A percentile compares a stretch with the other conserved stretches of the same genome.
phyloP scores from a whole-genome alignment of 495 filamentous ascomycete genomes.

The Sporormia fimetaria region DNA sequence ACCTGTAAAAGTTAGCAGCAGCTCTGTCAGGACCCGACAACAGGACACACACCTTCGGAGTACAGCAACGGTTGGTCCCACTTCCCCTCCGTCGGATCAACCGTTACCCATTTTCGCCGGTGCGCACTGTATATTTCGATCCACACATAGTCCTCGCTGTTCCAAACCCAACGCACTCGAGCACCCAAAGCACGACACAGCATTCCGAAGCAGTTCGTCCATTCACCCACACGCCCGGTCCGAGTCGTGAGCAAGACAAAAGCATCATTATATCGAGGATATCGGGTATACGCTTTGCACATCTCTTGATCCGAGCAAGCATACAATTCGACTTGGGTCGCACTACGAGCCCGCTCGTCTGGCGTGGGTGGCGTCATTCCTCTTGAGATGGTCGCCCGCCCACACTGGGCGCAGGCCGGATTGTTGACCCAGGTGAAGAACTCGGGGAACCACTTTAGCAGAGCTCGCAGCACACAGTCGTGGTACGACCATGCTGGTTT shows the following conservation, averaged over 20 bases:
- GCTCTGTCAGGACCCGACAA: neutral
- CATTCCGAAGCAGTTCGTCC: slow-evolving; percentile 99
- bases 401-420: slow-evolving; percentile 68
- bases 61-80: slow-evolving; percentile 95
- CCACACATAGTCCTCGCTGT: slow-evolving; percentile 94
- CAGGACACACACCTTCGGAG: slow-evolving; percentile 54
- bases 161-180: slow-evolving; percentile 96
- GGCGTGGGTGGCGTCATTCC: slow-evolving; percentile 74
- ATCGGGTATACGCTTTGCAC: slow-evolving; percentile 73
- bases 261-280: slow-evolving; percentile 90
- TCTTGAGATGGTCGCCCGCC: slow-evolving; percentile 67
- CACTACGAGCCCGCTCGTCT: slow-evolving; percentile 80
- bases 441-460: slow-evolving; percentile 92
- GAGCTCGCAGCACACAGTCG: slow-evolving; percentile 86
- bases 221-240: slow-evolving; percentile 81
- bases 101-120: slow-evolving; percentile 89
- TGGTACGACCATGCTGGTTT: slow-evolving; percentile 96
- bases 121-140: slow-evolving; percentile 95
- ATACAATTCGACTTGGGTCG: slow-evolving; percentile 79
- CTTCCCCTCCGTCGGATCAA: slow-evolving; percentile 85
- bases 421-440: slow-evolving; percentile 98
- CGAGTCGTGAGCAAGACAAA: slow-evolving; percentile 83
- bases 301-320: slow-evolving; percentile 57
- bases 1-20: slow-evolving; percentile 34
- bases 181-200: slow-evolving; percentile 84